Evolutionary conservation across 2,329 filamentous ascomycete genomes (phyloP), one percentile per base, ranked within the genome.

Genomic region (Penicillium sp.): DNA sequence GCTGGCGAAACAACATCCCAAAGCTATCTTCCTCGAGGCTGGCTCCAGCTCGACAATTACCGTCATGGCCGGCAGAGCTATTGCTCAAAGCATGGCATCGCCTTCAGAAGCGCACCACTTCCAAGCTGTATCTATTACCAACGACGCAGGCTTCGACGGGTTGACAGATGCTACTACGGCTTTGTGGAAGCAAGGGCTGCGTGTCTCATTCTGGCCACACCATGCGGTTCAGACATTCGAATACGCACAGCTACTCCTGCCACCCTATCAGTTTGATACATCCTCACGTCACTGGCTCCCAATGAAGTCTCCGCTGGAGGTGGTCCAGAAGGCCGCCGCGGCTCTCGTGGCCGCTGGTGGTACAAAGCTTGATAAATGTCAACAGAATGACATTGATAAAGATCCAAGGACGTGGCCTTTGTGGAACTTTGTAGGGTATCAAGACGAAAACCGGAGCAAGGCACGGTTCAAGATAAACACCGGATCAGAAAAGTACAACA

Each of bases 251-350:
- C 5, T 74, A 3, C 29, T 68, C 0, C 60, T 79, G 0, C 76
- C 75, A 0, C 71, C 74, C 0, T 77, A 77, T 49, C 75, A 77
- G 41, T 78, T 79, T 52, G 74, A 76, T 13, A 69, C 71, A 42
- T n/a, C n/a, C n/a, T 44, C 60, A 0, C 46, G 59, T 1, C 74
- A 76, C 53, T 77, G 74, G 74, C 34, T 76, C 4, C 65, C 72
- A 2, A 45, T 71, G 3, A 72, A 29, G 41, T 7, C 24, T n/a
- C 41, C 51, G 26, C 45, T 34, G 2, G 47, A 53, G 18, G 28
- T 46, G 16, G 9, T 36, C 13, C 29, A 34, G 7, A 21, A 36
- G 18, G 28, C 43, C 6, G 28, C 29, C 6, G 16, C 31, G 31
- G 43, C n/a, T 13, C 43, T 21, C 10, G 13, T 16, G 10, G 44